Base-by-base conservation (phyloP, 2,329 filamentous ascomycete genomes). In the Drechslerella coelobrocha region DNA sequence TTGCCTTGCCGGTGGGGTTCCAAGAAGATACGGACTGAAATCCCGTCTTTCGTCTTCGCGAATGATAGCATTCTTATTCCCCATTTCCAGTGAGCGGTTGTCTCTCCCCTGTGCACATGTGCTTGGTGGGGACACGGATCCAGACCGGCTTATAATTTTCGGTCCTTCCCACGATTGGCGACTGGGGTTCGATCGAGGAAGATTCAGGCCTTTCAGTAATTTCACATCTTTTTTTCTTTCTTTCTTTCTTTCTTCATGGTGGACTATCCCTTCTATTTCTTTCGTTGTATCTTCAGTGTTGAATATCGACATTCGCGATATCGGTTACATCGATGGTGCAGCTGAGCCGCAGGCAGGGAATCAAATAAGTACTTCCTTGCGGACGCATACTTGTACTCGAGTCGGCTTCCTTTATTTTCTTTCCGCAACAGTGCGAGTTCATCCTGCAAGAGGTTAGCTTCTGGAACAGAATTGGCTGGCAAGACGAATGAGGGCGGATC, bases 21-120 rank as follows among this genome's bases (percentile, higher is more conserved):
- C 54, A 61, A 62, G 43, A 61, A 39, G 51, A 69, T 39, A 56
- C 65, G 65, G 65, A 69, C 65, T 69, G 57, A 69, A 61, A 61
- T 69, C 43, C 65, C 65, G 65, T 69, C 65, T 54, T 50, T 50
- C 19, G 41, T 59, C 26, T 37, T 57, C 48, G 45, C 31, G 52
- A 53, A 69, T 57, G 4, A 62, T 53, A 69, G 65, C 51, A 69
- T 47, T 62, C 57, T 57, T 69, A 57, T 62, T 69, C 27, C 48
- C 56, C 57, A 56, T 61, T 57, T 62, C 57, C 41, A 39, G 61
- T 68, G 55, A 52, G 55, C 31, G 63, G 41, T 68, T 56, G 55
- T 59, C 65, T 50, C 57, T 69, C 41, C 41, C 41, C 19, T n/a
- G 41, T 45, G 41, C 41, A 21, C 41, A 23, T 45, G 41, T 45